A percentile compares a stretch with the other conserved stretches of the same genome.
phyloP scores from a whole-genome alignment of 306 rosid species.

The Phaseolus lunatus region DNA sequence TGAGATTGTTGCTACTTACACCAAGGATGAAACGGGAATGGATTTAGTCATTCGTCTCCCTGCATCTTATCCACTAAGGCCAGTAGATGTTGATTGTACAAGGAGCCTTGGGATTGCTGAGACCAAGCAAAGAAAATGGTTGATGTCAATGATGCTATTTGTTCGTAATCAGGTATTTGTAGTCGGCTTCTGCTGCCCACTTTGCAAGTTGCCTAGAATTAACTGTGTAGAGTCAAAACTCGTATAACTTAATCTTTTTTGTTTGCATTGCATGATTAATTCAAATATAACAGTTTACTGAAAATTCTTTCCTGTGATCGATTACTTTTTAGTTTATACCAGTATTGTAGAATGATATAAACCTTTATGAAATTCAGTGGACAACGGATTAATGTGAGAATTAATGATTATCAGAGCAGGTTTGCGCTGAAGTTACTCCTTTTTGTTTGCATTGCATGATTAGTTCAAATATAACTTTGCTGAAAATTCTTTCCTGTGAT shows the following conservation, averaged over 20 bases:
- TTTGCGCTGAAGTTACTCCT: slow-evolving; percentile 20
- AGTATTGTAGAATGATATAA: not conserved
- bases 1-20: slow-evolving; percentile 96
- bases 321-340: slow-evolving; percentile 16
- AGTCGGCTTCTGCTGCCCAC: slow-evolving; percentile 16
- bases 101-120: slow-evolving; percentile 94
- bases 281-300: not conserved
- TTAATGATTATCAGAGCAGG: not conserved
- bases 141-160: slow-evolving; percentile 90
- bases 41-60: slow-evolving; percentile 94
- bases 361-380: slow-evolving; percentile 23
- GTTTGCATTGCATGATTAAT: slow-evolving; percentile 1
- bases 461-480: too few relatives aligned
- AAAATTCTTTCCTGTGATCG: slow-evolving; percentile 26
- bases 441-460: too few relatives aligned
- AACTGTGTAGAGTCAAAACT: not conserved
- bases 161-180: slow-evolving; percentile 87
- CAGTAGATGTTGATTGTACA: slow-evolving; percentile 91
- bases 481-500: too few relatives aligned
- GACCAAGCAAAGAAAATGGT: slow-evolving; percentile 93
- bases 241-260: not conserved
- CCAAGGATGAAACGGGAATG: slow-evolving; percentile 97
- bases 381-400: slow-evolving; percentile 25
- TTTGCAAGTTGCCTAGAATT: slow-evolving; percentile 34
- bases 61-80: slow-evolving; percentile 84